Conservation (phyloP, 352 stramenopile species). For the Globisporangium lucens region DNA sequence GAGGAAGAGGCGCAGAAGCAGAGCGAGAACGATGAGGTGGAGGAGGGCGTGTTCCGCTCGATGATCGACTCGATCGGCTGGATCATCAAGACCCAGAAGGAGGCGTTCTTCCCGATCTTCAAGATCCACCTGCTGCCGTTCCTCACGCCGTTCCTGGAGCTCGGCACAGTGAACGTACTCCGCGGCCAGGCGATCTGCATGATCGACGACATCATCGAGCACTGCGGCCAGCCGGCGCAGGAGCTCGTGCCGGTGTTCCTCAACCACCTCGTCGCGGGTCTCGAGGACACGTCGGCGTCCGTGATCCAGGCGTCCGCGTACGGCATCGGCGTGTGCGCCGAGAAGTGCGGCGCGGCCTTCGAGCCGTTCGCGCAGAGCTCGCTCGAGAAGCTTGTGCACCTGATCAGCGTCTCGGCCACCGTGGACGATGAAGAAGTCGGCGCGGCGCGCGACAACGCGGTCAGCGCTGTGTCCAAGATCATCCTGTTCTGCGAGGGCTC, state of each 20-base stretch:
- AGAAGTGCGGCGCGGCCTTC: conserved; percentile 72
- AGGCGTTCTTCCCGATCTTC: conserved; percentile 76
- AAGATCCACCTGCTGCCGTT: conserved; percentile 63
- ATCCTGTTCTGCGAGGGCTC: conserved; percentile 45
- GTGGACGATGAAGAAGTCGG: conserved; percentile 60
- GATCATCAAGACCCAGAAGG: conserved; percentile 81
- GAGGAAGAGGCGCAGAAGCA: conserved; percentile 71
- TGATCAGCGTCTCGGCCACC: conserved; percentile 49
- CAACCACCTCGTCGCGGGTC: conserved; percentile 61
- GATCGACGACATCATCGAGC: conserved; percentile 87
- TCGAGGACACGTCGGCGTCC: conserved; percentile 60
- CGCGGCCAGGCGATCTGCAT: conserved; percentile 85
- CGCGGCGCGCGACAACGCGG: conserved; percentile 76
- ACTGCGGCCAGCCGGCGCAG: conserved; percentile 64
- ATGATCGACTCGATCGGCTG: conserved; percentile 86
- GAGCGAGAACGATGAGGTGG: conserved; percentile 64
- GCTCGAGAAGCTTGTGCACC: conserved; percentile 71
- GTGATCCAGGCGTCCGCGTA: conserved; percentile 84
- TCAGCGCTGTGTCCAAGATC: conserved; percentile 84
- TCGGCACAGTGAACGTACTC: conserved; percentile 52
- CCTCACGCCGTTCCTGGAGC: conserved; percentile 64
- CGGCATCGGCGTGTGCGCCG: conserved; percentile 78
- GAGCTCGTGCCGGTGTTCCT: conserved; percentile 77
- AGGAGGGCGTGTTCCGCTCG: conserved; percentile 74
- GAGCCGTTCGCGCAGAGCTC: conserved; percentile 58